Conservation (phyloP, 306 rosid genomes). For the Arachis hypogaea region DNA sequence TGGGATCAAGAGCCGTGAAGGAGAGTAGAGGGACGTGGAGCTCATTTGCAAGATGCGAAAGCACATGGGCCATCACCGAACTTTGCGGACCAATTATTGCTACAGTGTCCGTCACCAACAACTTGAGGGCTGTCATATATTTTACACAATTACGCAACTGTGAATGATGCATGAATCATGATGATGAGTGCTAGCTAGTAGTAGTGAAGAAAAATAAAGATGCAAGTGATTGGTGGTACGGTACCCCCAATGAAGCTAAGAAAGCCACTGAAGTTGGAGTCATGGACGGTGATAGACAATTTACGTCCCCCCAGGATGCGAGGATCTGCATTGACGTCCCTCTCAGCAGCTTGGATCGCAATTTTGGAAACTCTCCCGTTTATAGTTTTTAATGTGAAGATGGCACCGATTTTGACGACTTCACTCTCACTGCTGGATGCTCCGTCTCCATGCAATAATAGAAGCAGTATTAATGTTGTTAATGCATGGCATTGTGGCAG, state of each 20-base stretch:
- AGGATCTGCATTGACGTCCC: constrained; percentile 75
- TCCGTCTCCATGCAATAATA: constrained; percentile 33
- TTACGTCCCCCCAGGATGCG: constrained; percentile 62
- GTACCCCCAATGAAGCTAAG: constrained; percentile 67
- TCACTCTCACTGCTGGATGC: constrained; percentile 33
- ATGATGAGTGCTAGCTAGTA: too few relatives aligned
- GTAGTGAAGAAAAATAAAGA: neutral
- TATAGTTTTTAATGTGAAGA: constrained; percentile 59
- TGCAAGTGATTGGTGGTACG: neutral
- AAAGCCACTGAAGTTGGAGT: constrained; percentile 80
- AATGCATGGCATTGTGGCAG: constrained; percentile 37
- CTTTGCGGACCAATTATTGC: constrained; percentile 83
- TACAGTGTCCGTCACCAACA: constrained; percentile 61
- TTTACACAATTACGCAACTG: neutral
- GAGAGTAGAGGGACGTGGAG: constrained; percentile 75
- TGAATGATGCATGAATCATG: neutral
- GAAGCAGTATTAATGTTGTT: constrained; percentile 32
- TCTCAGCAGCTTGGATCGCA: constrained; percentile 69
- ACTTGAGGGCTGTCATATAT: constrained; percentile 59
- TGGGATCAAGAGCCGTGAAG: constrained; percentile 79
- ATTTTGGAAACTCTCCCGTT: constrained; percentile 70
- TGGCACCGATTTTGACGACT: constrained; percentile 65
- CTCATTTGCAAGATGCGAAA: constrained; percentile 72
- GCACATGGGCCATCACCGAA: constrained; percentile 70
- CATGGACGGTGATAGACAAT: constrained; percentile 46